A percentile compares a stretch with the other conserved stretches of the same genome.
phyloP scores from a whole-genome alignment of 352 stramenopile genomes.

The Globisporangium nodosum region DNA sequence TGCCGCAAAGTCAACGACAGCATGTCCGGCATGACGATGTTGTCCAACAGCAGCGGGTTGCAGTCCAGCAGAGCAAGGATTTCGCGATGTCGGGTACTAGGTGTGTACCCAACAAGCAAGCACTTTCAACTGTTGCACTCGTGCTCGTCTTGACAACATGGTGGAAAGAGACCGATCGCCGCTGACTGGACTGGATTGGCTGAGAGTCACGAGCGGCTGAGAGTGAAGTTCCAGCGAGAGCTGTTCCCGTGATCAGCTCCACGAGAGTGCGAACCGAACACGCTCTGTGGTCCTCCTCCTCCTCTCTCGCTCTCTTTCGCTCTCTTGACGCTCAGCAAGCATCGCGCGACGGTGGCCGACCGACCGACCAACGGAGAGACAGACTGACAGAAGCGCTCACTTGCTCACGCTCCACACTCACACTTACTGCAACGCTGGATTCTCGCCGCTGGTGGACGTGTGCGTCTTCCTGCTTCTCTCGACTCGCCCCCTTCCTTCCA shows the following conservation, averaged over 20 bases:
- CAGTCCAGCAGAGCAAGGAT: background rate
- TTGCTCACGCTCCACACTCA: too few species aligned
- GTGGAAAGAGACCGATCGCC: background rate
- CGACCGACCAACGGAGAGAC: background rate
- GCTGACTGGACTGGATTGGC: background rate
- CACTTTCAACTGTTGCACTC: background rate
- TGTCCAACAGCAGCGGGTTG: background rate
- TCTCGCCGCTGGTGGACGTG: background rate
- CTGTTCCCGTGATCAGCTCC: too few species aligned
- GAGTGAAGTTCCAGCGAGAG: background rate
- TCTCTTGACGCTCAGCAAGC: too few species aligned
- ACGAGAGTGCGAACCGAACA: background rate
- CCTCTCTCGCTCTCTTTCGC: too few species aligned
- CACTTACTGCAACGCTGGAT: background rate
- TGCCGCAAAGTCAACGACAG: too few species aligned
- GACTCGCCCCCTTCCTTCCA: background rate
- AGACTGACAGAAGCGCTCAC: background rate
- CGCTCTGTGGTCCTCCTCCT: too few species aligned
- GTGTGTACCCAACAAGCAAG: conserved; percentile 7
- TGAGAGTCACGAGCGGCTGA: background rate
- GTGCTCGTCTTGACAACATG: background rate
- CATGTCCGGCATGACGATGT: background rate
- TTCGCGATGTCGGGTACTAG: background rate
- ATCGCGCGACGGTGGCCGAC: too few species aligned
- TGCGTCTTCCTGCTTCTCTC: background rate